These are phyloP conservation scores for Boeremia lycopersici DNA, from an alignment of 2,329 filamentous ascomycete genomes.

Conservation along the genomic window DNA sequence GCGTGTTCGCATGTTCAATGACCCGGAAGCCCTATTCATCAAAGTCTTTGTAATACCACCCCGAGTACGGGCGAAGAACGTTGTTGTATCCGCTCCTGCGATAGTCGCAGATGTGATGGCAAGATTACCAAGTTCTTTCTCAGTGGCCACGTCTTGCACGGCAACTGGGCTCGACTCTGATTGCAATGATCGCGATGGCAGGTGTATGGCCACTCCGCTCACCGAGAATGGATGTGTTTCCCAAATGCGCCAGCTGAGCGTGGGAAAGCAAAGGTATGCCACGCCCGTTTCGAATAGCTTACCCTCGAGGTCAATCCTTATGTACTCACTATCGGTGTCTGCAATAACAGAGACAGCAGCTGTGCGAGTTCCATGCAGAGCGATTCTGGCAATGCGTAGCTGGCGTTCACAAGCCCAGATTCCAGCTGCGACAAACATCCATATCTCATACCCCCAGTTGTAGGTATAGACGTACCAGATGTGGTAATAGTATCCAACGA, in stretches of 20 bases:
- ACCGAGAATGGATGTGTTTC: conserved; percentile 61
- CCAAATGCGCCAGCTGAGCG: conserved; percentile 49
- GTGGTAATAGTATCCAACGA: conserved; percentile 44
- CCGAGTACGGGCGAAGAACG: neutral
- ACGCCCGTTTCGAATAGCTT: neutral
- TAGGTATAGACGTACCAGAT: conserved; percentile 43
- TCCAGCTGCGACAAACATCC: conserved; percentile 51
- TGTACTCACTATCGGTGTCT: neutral
- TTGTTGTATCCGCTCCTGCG: neutral
- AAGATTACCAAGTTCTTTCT: neutral
- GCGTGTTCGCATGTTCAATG: neutral
- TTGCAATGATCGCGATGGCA: neutral
- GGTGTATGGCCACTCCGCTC: neutral
- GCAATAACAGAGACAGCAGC: neutral
- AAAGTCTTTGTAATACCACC: neutral
- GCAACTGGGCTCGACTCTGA: neutral
- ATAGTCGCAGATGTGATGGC: neutral
- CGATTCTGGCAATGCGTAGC: conserved; percentile 30
- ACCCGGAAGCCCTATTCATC: neutral
- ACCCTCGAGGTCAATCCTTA: neutral
- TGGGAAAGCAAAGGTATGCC: conserved; percentile 57
- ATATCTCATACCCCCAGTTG: conserved; percentile 49
- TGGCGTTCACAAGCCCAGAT: conserved; percentile 56
- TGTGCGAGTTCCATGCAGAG: neutral
- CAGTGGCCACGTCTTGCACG: neutral